Base-by-base conservation (phyloP, 2,329 filamentous ascomycete species). In the Sphaerulina populicola region DNA sequence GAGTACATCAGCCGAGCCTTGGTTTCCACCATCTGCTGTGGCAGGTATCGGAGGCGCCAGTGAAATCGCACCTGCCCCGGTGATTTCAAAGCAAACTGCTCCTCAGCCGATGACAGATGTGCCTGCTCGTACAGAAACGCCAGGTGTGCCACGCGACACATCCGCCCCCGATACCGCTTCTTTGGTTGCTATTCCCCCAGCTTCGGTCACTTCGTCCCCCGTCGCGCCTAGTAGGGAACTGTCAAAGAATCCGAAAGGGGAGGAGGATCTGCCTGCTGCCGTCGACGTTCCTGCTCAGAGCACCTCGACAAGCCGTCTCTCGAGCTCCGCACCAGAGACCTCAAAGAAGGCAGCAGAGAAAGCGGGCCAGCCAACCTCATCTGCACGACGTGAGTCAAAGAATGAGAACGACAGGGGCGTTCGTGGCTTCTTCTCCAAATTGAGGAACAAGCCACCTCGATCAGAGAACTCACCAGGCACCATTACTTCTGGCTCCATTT, bases 401-500 rank as follows among this genome's bases (percentile, higher is more conserved):
- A 33, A 42, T 6, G 40, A 47, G 35, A 10, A 30, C 14, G 47
- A 53, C 12, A 48, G 49, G 42, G 61, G 63, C 41, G 40, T 66
- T 38, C 58, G 60, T 9, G 63, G 63, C 36, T 57, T 66, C 49
- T 60, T 66, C 46, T 57, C 52, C 45, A 63, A 62, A 47, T 49
- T 66, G 41, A 51, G 59, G 29, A 54, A 51, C 48, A 57, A 57
- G 23, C 50, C 51, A 5, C 57, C 49, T 9, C 58, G 56, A 44
- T 51, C 55, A 12, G 54, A 57, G 43, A 54, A 62, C 21, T 52
- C 51, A 31, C 50, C 57, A 11, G 46, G 49, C 37, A 44, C 41
- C 5, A 49, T 52, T 33, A 54, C 44, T 9, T 44, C 47, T 21
- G 49, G 42, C 1, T 47, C 49, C 29, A n/a, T 44, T 8, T 41